Base-by-base conservation (phyloP, 768 basidiomycete species). In the Amanita molliuscula region DNA sequence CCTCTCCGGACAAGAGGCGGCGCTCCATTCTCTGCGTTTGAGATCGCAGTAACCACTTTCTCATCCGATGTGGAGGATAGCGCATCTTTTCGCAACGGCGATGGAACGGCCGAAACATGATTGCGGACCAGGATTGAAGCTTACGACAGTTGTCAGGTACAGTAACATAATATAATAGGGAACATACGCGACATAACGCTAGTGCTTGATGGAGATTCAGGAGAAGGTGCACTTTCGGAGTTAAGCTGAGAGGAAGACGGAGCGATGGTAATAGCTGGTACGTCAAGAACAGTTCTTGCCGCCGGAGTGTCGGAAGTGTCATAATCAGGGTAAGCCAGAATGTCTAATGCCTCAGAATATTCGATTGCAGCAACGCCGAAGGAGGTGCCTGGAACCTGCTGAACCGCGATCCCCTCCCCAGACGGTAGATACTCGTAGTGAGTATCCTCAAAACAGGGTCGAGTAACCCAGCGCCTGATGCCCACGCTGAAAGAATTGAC, bases 361-460 rank as follows among this genome's bases (percentile, higher is more conserved):
- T 88, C 87, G 50, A 89, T 71, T 40, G 79, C 79, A 38, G 85
- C 81, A 40, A 88, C 81, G 29, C 79, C 83, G 18, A 77, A 62
- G 26, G 70, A 62, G 15, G 73, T 67, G 45, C 80, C 74, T 28
- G 69, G 58, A 41, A 84, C 72, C 15, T 67, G 70, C 15, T 63
- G 61, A 31, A 68, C 53, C 16, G 67, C 59, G 33, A 74, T 61
- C 10, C 62, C 68, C 15, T 60, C 66, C 8, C 65, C 60, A 20
- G 64, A 59, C 3, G 70, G 69, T 10, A 74, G 62, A 68, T 80
- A 84, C 3, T 85, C 67, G 23, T 68, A 64, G 54, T 76, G 67
- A 28, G 85, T 72, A 50, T 89, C 84, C 63, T 90, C 87, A 61
- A 86, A 88, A 59, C 82, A 83, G 21, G 83, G 81, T 3, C 87